Percentiles rank a stretch among this genome's conserved stretches.
phyloP scores from a whole-genome alignment of 306 rosid genomes.

The Erythrophleum fordii region DNA sequence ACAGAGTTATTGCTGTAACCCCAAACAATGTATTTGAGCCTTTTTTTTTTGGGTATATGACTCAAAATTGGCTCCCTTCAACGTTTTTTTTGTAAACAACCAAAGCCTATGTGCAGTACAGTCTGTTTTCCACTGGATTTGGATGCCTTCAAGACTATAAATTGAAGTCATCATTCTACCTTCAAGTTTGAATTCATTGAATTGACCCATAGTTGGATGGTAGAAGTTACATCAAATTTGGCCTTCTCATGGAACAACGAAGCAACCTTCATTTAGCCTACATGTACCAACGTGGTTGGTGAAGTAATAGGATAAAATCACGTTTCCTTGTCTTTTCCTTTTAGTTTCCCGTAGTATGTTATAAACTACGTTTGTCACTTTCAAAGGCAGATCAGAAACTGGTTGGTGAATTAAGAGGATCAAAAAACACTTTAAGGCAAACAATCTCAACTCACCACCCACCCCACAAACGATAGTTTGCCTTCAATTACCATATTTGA shows the following conservation, averaged over 20 bases:
- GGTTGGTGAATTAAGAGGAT: not conserved
- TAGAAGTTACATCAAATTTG: not conserved
- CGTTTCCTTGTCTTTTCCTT: constrained; percentile 26
- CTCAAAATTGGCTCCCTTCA: no score
- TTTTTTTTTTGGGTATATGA: no score
- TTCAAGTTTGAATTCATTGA: not conserved
- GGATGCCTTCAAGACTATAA: no score
- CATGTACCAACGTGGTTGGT: no score
- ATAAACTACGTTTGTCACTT: constrained; percentile 32
- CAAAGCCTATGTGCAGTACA: no score
- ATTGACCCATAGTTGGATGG: not conserved
- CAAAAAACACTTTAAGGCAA: not conserved
- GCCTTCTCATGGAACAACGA: constrained; percentile 7
- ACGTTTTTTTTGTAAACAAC: no score
- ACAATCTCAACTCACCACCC: constrained; percentile 26
- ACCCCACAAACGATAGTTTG: constrained; percentile 4
- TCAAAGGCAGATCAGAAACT: constrained; percentile 17
- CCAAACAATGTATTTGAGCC: no score
- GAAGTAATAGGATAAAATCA: not conserved
- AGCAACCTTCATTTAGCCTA: constrained; percentile 27
- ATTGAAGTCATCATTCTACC: no score
- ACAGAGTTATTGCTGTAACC: no score
- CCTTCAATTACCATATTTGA: constrained; percentile 32
- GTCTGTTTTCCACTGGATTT: no score
- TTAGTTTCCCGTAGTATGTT: not conserved